phyloP scores from a whole-genome alignment of 83 land plant species.

The Picea mariana region DNA sequence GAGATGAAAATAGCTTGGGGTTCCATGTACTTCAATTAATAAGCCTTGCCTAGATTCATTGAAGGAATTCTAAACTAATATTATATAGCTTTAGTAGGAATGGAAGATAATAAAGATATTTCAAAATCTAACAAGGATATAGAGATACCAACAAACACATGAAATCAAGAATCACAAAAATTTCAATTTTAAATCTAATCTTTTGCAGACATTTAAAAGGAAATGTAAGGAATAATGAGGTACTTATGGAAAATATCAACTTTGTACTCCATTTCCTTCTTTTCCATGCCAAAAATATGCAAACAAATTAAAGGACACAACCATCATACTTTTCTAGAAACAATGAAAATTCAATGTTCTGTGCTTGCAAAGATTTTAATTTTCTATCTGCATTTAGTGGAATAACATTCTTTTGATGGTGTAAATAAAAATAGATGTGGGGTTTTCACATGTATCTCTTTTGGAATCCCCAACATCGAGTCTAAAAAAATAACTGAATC shows the following conservation, averaged over 20 bases:
- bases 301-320: neutral
- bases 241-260: slow-evolving; percentile 17
- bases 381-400: neutral
- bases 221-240: neutral
- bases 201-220: neutral
- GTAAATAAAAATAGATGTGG: neutral
- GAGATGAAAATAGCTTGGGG: no score
- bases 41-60: no score
- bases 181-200: neutral
- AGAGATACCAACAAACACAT: no score
- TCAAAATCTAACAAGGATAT: no score
- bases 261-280: slow-evolving; percentile 10
- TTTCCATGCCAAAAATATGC: slow-evolving; percentile 15
- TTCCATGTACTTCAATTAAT: no score
- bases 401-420: neutral
- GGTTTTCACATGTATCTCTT: no score
- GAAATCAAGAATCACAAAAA: no score
- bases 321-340: neutral
- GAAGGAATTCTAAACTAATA: no score
- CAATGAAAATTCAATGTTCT: neutral
- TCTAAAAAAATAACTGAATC: no score
- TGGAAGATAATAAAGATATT: no score
- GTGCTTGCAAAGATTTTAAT: neutral
- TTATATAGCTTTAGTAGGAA: no score
- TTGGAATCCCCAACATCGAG: no score